Percentiles rank a stretch among this genome's conserved stretches.
These are phyloP conservation scores for Magnusiomyces suaveolens DNA, from an alignment of 1,139 yeast genomes.

Conservation along the genomic window DNA sequence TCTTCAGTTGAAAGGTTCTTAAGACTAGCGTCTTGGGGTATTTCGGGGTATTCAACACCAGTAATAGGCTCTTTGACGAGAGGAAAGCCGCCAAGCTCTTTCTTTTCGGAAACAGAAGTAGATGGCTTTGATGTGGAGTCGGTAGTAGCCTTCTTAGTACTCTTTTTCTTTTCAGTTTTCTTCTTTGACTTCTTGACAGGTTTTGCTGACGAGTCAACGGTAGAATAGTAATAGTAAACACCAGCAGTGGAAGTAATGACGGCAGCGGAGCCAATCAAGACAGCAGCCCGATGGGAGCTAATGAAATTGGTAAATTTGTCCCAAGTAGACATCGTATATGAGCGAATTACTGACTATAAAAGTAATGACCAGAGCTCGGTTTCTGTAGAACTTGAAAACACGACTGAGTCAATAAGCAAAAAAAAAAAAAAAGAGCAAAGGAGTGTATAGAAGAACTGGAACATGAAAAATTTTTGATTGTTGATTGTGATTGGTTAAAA, in stretches of 20 bases:
- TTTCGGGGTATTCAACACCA: slow-evolving; percentile 27
- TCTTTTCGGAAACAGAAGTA: not conserved
- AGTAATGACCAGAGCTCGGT: not conserved
- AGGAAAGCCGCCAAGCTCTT: slow-evolving; percentile 20
- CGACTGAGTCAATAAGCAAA: not conserved
- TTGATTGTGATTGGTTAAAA: not conserved
- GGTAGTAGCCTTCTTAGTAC: not conserved
- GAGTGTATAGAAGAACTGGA: not conserved
- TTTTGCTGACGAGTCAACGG: slow-evolving; percentile 9
- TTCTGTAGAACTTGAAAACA: not conserved
- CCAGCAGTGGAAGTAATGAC: slow-evolving; percentile 31
- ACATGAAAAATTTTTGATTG: not conserved
- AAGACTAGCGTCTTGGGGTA: slow-evolving; percentile 36
- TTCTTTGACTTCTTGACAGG: slow-evolving; percentile 22
- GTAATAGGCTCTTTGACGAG: slow-evolving; percentile 21
- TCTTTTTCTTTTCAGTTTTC: slow-evolving; percentile 22
- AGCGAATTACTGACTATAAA: too few species aligned
- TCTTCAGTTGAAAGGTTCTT: slow-evolving; percentile 42
- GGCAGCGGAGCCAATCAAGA: slow-evolving; percentile 26
- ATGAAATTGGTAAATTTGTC: slow-evolving; percentile 19
- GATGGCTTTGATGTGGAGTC: slow-evolving; percentile 16
- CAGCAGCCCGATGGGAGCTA: slow-evolving; percentile 26
- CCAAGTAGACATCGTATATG: slow-evolving; percentile 9
- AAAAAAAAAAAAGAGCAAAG: not conserved
- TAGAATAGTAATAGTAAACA: slow-evolving; percentile 23